Evolutionary conservation across 192 early-diverging fungal genomes (phyloP).

Genomic region (Coemansia sp.): DNA sequence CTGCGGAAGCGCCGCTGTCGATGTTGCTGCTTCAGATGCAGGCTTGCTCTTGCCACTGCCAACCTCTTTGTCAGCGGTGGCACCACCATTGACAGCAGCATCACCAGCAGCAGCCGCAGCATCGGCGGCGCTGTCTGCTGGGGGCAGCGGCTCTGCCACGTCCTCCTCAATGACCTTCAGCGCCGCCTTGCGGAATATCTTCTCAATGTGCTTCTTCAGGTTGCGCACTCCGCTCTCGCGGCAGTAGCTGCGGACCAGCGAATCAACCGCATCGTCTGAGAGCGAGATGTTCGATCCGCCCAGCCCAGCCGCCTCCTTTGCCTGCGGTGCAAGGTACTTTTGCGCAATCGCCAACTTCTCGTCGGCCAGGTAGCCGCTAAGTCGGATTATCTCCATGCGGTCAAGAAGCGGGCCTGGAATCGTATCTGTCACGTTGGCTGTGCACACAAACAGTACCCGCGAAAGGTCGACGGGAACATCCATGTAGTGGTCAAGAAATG

Average conservation of each 20-base stretch:
- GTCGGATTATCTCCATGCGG: conserved; percentile 97
- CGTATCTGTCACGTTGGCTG: conserved; percentile 95
- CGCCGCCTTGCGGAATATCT: conserved; percentile 97
- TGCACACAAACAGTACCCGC: conserved; percentile 98
- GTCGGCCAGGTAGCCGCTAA: conserved; percentile 88
- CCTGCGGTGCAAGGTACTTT: conserved; percentile 85
- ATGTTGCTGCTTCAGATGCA: neutral
- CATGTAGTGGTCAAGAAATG: conserved; percentile 99
- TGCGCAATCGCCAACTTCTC: conserved; percentile 94
- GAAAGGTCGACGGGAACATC: conserved; percentile 98
- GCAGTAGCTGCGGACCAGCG: conserved; percentile 88
- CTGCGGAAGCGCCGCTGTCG: conserved; percentile 37
- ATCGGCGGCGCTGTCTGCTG: neutral
- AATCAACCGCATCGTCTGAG: conserved; percentile 74
- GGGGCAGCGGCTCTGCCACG: conserved; percentile 30
- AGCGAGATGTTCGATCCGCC: conserved; percentile 70
- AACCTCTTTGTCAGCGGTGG: neutral
- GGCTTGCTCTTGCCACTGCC: neutral
- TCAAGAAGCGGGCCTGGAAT: conserved; percentile 97
- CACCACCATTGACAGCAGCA: neutral
- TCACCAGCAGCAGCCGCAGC: neutral
- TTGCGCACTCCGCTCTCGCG: conserved; percentile 97
- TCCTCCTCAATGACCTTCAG: conserved; percentile 75
- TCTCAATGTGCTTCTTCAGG: conserved; percentile 98
- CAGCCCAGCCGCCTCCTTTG: conserved; percentile 80